A percentile compares a stretch with the other conserved stretches of the same genome.
phyloP scores from a whole-genome alignment of 192 early-diverging fungal genomes.

The Podochytrium sp. region DNA sequence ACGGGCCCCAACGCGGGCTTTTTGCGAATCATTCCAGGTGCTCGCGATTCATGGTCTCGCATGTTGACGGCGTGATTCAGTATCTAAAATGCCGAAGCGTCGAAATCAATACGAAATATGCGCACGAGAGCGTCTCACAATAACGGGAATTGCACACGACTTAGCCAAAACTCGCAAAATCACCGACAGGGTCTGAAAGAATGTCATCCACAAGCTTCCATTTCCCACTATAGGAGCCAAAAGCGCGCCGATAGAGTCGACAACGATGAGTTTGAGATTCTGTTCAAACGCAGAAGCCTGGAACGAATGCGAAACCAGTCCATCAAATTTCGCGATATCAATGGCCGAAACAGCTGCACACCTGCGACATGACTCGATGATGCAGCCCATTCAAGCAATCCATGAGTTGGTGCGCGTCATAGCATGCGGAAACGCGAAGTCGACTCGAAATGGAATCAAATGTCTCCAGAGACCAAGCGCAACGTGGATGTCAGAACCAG shows the following conservation, averaged over 20 bases:
- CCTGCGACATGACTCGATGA: background rate
- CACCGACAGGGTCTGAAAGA: background rate
- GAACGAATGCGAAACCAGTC: background rate
- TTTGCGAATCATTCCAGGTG: background rate
- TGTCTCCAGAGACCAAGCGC: background rate
- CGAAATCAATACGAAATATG: background rate
- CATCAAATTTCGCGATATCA: background rate
- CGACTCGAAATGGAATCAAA: background rate
- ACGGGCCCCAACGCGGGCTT: conserved; percentile 5
- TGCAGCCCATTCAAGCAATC: background rate
- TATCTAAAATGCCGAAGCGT: background rate
- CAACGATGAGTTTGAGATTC: conserved; percentile 3
- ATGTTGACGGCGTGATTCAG: conserved; percentile 13
- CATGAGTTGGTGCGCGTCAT: conserved; percentile 5
- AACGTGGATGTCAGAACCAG: background rate
- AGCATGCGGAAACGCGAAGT: conserved; percentile 6
- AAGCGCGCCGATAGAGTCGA: conserved; percentile 24
- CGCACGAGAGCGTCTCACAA: background rate
- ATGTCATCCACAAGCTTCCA: background rate
- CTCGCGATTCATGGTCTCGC: background rate
- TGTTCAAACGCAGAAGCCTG: background rate
- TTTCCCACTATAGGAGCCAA: conserved; percentile 21
- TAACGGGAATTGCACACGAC: conserved; percentile 7
- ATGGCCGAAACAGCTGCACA: background rate
- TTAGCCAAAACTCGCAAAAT: conserved; percentile 6